A percentile compares a stretch with the other conserved stretches of the same genome.
Evolutionary conservation across 2,329 filamentous ascomycete species (phyloP).

Genomic region (Aspergillus glaucus): DNA sequence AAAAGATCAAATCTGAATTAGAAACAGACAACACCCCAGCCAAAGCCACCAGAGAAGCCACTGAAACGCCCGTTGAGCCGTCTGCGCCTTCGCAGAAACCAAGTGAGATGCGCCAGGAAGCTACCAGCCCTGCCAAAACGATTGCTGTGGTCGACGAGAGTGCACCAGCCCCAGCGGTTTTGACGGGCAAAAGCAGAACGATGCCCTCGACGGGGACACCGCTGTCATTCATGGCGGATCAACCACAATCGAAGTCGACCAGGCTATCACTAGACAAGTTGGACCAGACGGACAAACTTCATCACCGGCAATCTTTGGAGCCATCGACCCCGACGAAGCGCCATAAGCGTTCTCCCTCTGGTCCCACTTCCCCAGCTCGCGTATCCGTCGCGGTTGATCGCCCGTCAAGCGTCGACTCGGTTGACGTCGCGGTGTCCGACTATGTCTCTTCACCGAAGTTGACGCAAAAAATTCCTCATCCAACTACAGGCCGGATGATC

Average conservation of each 20-base stretch:
- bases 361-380: conserved; percentile 33
- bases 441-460: conserved; percentile 78
- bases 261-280: conserved; percentile 24
- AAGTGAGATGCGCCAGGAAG: conserved; percentile 4
- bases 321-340: conserved; percentile 19
- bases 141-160: conserved; percentile 47
- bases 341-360: conserved; percentile 36
- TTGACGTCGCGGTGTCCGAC: conserved; percentile 79
- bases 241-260: conserved; percentile 16
- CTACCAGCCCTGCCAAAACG: not conserved
- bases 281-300: conserved; percentile 22
- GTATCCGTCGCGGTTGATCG: conserved; percentile 59
- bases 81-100: conserved; percentile 11
- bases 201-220: conserved; percentile 21
- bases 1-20: conserved; percentile 47
- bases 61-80: conserved; percentile 8
- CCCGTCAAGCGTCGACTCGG: conserved; percentile 72
- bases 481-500: conserved; percentile 77
- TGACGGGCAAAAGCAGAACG: conserved; percentile 49
- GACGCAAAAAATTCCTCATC: conserved; percentile 81
- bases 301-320: conserved; percentile 24
- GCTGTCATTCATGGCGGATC: conserved; percentile 21
- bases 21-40: conserved; percentile 32
- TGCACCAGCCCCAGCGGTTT: conserved; percentile 63
- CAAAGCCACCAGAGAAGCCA: conserved; percentile 13